Conservation (phyloP, 805 yeast species). For the Kluyveromyces lactis region DNA sequence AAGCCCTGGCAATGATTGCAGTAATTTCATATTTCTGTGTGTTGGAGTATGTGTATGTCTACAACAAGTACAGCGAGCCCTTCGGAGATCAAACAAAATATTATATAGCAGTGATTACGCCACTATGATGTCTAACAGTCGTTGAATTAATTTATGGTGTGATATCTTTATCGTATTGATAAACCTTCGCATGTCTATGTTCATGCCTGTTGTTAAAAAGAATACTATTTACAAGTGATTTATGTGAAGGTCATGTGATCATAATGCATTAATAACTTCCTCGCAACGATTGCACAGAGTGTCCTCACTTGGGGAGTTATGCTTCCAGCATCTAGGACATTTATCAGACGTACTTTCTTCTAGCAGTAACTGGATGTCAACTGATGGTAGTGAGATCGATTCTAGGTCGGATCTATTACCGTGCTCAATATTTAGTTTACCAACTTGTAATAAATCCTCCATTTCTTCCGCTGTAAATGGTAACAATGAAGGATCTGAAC, state of each 20-base stretch:
- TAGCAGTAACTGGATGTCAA: slow-evolving; percentile 30
- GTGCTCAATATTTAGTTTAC: slow-evolving; percentile 38
- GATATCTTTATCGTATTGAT: too few species aligned
- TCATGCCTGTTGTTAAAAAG: too few species aligned
- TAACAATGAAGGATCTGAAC: slow-evolving; percentile 3
- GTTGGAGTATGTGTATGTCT: too few species aligned
- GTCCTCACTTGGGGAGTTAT: slow-evolving; percentile 42
- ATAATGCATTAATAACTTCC: slow-evolving; percentile 22
- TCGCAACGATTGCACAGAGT: slow-evolving; percentile 62
- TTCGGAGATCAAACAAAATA: too few species aligned
- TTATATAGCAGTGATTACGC: too few species aligned
- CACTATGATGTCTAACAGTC: too few species aligned
- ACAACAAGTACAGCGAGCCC: too few species aligned
- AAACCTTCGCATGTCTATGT: too few species aligned
- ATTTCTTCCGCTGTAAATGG: slow-evolving; percentile 35
- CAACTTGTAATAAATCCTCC: slow-evolving; percentile 54
- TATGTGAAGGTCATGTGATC: slow-evolving; percentile 5
- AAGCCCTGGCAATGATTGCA: too few species aligned
- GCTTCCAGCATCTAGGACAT: slow-evolving; percentile 96
- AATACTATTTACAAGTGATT: not conserved
- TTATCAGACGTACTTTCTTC: slow-evolving; percentile 37
- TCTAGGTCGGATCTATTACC: not conserved
- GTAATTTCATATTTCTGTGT: too few species aligned
- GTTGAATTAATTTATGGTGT: too few species aligned
- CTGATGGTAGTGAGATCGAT: slow-evolving; percentile 14